phyloP scores from a whole-genome alignment of 2,329 filamentous ascomycete genomes.

The Calonectria leucothoes region DNA sequence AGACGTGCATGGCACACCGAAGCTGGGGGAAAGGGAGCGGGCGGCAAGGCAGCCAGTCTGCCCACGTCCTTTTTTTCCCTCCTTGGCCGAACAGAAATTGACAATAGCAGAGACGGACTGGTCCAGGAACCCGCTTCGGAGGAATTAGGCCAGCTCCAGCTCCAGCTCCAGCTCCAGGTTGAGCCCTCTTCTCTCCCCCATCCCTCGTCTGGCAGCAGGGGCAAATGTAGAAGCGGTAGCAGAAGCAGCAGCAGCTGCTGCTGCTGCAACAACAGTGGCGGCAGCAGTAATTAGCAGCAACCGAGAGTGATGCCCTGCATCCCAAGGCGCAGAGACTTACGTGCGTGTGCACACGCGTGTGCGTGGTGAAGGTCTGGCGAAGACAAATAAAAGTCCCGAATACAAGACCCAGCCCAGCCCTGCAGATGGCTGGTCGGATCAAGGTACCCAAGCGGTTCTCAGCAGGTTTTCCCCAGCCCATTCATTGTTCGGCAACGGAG shows the following conservation, averaged over 20 bases:
- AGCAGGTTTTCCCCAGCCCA: conserved; percentile 2
- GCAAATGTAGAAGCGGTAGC: background rate
- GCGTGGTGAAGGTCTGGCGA: background rate
- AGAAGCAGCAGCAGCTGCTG: background rate
- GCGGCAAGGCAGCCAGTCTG: conserved; percentile 2
- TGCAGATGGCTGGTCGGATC: background rate
- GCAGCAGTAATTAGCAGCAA: background rate
- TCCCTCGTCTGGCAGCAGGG: background rate
- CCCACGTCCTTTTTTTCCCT: background rate
- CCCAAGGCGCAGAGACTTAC: background rate
- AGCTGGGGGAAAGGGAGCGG: conserved; percentile 3
- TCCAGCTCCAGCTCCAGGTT: background rate
- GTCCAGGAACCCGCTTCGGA: background rate
- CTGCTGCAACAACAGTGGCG: background rate
- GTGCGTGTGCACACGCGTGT: background rate
- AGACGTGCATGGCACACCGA: background rate
- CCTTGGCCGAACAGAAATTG: background rate
- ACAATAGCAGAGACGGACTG: background rate
- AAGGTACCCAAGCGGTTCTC: conserved; percentile 5
- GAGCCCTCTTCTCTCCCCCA: background rate
- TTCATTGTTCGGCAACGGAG: background rate
- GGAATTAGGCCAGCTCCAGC: background rate
- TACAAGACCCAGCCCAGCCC: background rate
- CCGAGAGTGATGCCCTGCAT: background rate
- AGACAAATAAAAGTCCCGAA: background rate